A percentile compares a stretch with the other conserved stretches of the same genome.
Conservation (phyloP, 805 yeast species). For the Yarrowia hollandica region DNA sequence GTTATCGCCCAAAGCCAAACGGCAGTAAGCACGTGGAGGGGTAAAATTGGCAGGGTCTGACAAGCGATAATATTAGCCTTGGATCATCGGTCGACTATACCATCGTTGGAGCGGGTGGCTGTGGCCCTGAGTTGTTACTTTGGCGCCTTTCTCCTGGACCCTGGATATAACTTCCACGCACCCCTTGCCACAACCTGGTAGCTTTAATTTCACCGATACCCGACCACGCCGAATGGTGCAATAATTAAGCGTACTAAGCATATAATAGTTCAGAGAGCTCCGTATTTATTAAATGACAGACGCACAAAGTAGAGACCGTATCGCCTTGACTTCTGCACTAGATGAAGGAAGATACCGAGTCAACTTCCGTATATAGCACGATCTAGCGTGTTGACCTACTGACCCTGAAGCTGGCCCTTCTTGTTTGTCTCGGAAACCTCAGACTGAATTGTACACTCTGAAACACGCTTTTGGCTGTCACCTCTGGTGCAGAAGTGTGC, state of each 20-base stretch:
- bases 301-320: no score
- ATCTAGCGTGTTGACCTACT: neutral
- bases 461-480: neutral
- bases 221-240: conserved; percentile 6
- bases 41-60: neutral
- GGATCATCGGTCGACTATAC: neutral
- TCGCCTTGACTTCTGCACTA: no score
- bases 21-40: conserved; percentile 20
- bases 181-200: neutral
- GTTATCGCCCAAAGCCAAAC: conserved; percentile 17
- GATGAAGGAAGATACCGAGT: neutral
- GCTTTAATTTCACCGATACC: neutral
- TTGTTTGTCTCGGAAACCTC: neutral
- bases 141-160: no score
- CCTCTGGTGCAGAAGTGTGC: neutral
- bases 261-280: neutral
- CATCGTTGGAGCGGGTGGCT: no score
- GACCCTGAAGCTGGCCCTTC: neutral
- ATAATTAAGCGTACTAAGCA: conserved; percentile 4
- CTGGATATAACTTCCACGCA: no score
- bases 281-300: no score
- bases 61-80: neutral
- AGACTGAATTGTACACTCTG: conserved; percentile 3
- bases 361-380: neutral
- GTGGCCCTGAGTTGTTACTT: no score